Base-by-base conservation (phyloP, 2,329 filamentous ascomycete genomes). In the Lasiodiplodia gonubiensis region DNA sequence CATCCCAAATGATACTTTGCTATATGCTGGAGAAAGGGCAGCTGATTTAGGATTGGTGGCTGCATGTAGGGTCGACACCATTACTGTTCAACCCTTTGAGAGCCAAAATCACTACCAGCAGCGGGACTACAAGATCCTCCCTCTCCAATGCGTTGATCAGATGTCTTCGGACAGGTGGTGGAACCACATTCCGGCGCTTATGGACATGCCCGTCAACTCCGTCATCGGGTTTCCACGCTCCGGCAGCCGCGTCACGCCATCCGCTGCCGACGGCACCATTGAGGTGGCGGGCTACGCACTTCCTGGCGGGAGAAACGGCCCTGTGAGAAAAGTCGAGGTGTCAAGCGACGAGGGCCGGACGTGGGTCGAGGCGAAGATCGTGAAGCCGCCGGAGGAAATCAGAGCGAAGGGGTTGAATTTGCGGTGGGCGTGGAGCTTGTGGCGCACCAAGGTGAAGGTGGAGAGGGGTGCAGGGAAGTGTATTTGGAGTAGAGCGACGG, bases 51-150 rank as follows among this genome's bases (percentile, higher is more conserved):
- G 11, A 51, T 11, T 35, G 27, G 21, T 7, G 5, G 35, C 2
- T 37, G 55, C 14, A 46, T 3, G 52, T 16, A 63, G 59, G 59
- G 78, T 87, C 3, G 85, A 86, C 69, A 76, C 77, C 11, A 83
- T 88, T 68, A 85, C 81, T 2, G 80, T 88, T 2, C 83, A 85
- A 69, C 75, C 78, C 60, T 69, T 77, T 57, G 85, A 88, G 70
- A 85, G 82, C 25, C 75, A 77, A 4, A 88, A 86, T 70, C 82
- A 84, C 73, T 89, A 88, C 72, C 85, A 87, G 75, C 83, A 84
- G 67, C 81, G 79, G 59, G 86, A 88, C 74, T 89, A 89, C 78
- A 88, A 88, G 73, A 80, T 86, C 35, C 77, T 89, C 7, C 86
- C 86, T 1, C 83, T 83, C 0, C 80, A 86, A 42, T 85, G 81